Base-by-base conservation (phyloP, 768 basidiomycete genomes). In the Kwoniella newhampshirensis region DNA sequence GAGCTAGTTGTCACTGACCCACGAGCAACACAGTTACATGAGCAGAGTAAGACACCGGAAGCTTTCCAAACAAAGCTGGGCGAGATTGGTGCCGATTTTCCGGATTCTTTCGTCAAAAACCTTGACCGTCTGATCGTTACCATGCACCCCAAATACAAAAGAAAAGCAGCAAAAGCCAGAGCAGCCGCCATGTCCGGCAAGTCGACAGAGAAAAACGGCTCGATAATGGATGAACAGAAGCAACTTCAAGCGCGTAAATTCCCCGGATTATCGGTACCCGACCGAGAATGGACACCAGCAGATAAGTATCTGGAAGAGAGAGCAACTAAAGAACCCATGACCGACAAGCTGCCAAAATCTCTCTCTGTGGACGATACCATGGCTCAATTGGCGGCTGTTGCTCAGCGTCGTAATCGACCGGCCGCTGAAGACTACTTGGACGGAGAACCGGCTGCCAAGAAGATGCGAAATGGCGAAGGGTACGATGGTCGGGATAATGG, bases 111-210 rank as follows among this genome's bases (percentile, higher is more conserved):
- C 73, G 78, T 94, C 56, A 88, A 92, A 75, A 93, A 87, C 70
- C 84, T 98, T 30, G 94, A 99, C 79, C 88, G 96, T 18, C 84
- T 98, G 50, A 90, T 99, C 66, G 83, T 96, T 52, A 89, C 83
- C 55, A 84, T 97, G 81, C 94, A 99, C 68, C 96, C 94, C 1
- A 96, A 91, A 70, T 87, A 97, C 80, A 96, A 90, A 81, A 89
- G 89, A 76, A 83, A 83, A 74, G 70, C 71, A 28, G 77, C 79
- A 30, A 80, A 78, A 40, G 65, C 71, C 23, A 66, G 72, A 32
- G 71, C 62, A 37, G 57, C 59, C n/a, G 44, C 57, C 3, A 32
- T 63, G 25, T 64, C 53, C 17, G 52, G 46, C 7, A 61, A 57
- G 71, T 43, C 7, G 35, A 47, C 21, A 40, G 59, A 43, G 28